Evolutionary conservation across 2,329 filamentous ascomycete genomes (phyloP).

Genomic region (Didymosphaeria variabile): DNA sequence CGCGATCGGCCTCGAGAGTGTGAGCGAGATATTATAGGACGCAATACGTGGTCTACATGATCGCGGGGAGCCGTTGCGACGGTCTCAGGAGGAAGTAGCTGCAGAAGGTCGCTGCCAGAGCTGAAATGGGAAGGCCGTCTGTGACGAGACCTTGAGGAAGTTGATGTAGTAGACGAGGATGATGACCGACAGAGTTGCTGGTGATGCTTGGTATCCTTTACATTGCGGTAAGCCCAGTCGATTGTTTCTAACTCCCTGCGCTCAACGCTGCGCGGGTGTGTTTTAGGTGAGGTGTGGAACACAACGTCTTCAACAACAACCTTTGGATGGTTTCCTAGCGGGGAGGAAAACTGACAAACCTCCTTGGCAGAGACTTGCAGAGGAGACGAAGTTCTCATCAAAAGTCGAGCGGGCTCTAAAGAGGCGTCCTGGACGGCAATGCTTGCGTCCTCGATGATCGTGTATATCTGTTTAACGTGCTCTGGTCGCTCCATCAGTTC

Average conservation of each 20-base stretch:
- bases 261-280: slow-evolving; percentile 18
- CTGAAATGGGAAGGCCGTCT: slow-evolving; percentile 24
- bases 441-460: slow-evolving; percentile 52
- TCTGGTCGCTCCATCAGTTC: slow-evolving; percentile 42
- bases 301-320: not conserved
- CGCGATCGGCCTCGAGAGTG: slow-evolving; percentile 37
- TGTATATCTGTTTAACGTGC: slow-evolving; percentile 49
- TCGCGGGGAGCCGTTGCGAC: slow-evolving; percentile 33
- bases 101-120: slow-evolving; percentile 29
- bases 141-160: slow-evolving; percentile 15
- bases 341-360: slow-evolving; percentile 20
- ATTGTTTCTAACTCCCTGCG: slow-evolving; percentile 28
- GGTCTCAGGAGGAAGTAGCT: slow-evolving; percentile 33
- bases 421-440: slow-evolving; percentile 46
- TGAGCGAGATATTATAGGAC: slow-evolving; percentile 31
- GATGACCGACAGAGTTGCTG: not conserved
- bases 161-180: slow-evolving; percentile 20
- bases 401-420: slow-evolving; percentile 26
- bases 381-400: slow-evolving; percentile 35
- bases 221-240: slow-evolving; percentile 41
- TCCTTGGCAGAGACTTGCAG: slow-evolving; percentile 26
- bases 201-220: slow-evolving; percentile 3
- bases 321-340: not conserved
- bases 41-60: slow-evolving; percentile 42
- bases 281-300: not conserved